Conservation (phyloP, 257 asterid genomes). For the Osmanthus fragrans region DNA sequence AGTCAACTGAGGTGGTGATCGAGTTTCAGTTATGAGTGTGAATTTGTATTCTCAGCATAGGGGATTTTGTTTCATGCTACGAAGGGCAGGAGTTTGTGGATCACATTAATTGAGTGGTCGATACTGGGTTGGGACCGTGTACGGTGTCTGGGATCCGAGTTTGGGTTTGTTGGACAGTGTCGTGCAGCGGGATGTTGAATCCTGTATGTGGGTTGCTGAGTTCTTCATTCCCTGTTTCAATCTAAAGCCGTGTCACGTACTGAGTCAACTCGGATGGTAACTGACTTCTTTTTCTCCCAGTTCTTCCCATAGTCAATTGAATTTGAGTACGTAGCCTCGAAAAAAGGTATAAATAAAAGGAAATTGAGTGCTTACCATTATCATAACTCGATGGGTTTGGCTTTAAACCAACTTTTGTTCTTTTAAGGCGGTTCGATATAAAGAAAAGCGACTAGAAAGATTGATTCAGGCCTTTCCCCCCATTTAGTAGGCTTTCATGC, state of each 20-base stretch:
- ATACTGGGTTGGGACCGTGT: constrained; percentile 24
- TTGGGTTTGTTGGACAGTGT: constrained; percentile 4
- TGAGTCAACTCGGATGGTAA: background rate
- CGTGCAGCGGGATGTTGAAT: constrained; percentile 12
- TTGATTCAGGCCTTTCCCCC: constrained; percentile 38
- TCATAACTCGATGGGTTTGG: background rate
- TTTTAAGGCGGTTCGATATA: constrained; percentile 16
- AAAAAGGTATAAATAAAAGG: background rate
- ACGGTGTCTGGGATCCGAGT: constrained; percentile 10
- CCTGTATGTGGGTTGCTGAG: background rate
- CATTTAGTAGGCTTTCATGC: constrained; percentile 55
- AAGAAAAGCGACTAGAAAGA: constrained; percentile 3
- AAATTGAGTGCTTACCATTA: background rate
- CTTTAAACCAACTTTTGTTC: constrained; percentile 22
- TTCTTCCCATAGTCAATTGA: background rate
- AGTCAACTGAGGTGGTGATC: constrained; percentile 25
- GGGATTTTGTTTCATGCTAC: constrained; percentile 19
- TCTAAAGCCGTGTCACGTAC: background rate
- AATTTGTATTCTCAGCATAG: background rate
- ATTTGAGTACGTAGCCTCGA: background rate
- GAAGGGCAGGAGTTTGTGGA: constrained; percentile 8
- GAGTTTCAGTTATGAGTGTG: constrained; percentile 11
- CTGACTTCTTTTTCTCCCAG: background rate
- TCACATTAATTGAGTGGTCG: constrained; percentile 13
- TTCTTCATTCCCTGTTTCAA: background rate